A percentile compares a stretch with the other conserved stretches of the same genome.
phyloP scores from a whole-genome alignment of 306 rosid species.

The Rubus parviflorus region DNA sequence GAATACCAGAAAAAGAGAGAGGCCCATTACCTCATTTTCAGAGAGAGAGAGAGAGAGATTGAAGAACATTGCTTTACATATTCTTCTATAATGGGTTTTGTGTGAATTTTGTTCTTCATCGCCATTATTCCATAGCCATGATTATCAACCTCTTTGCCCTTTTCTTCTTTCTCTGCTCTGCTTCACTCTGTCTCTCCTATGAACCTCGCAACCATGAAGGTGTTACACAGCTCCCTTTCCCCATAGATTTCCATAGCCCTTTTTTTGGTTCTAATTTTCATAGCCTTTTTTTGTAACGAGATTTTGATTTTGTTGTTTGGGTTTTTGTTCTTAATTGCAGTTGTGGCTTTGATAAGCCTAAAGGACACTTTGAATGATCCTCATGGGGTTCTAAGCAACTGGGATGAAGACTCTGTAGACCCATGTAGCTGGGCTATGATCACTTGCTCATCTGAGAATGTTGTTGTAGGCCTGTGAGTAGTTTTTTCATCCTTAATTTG shows the following conservation, averaged over 20 bases:
- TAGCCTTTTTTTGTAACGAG: neutral
- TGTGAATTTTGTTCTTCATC: slow-evolving; percentile 5
- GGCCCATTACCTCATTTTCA: neutral
- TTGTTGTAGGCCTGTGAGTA: slow-evolving; percentile 80
- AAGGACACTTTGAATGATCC: slow-evolving; percentile 61
- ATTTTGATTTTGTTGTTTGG: slow-evolving; percentile 8
- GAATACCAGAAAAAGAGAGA: neutral
- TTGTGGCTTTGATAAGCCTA: slow-evolving; percentile 72
- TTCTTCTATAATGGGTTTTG: slow-evolving; percentile 13
- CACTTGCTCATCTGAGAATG: slow-evolving; percentile 74
- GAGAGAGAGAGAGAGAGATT: neutral
- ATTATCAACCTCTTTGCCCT: slow-evolving; percentile 24
- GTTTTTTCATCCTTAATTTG: neutral
- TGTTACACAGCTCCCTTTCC: neutral
- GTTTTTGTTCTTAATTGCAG: slow-evolving; percentile 35
- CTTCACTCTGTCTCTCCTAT: slow-evolving; percentile 44
- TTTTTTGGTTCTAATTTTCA: neutral
- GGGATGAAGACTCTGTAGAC: slow-evolving; percentile 94
- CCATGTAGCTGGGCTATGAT: slow-evolving; percentile 98
- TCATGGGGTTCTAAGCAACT: slow-evolving; percentile 69
- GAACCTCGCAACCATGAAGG: slow-evolving; percentile 98
- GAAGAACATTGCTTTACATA: slow-evolving; percentile 5
- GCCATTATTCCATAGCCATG: slow-evolving; percentile 36
- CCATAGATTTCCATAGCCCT: neutral
- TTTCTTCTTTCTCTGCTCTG: slow-evolving; percentile 30